Percentiles rank a stretch among this genome's conserved stretches.
Evolutionary conservation across 2,329 filamentous ascomycete species (phyloP).

Genomic region (Botryotinia narcissicola): DNA sequence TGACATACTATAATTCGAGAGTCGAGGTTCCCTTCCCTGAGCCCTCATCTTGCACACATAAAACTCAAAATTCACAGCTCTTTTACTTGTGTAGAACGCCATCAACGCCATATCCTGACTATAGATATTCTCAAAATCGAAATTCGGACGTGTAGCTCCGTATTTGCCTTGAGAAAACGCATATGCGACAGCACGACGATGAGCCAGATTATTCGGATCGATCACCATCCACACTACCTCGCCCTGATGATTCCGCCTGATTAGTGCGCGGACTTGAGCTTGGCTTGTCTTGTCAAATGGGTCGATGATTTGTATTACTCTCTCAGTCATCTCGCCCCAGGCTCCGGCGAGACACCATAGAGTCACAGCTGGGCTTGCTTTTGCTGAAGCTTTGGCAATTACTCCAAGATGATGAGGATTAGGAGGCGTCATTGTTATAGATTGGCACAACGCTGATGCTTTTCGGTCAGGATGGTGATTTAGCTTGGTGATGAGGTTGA

Average conservation of each 20-base stretch:
- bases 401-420: background rate
- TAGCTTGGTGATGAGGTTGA: too few species aligned
- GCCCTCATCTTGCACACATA: background rate
- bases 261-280: background rate
- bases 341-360: background rate
- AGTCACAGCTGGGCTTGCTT: background rate
- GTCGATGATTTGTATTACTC: background rate
- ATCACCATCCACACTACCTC: background rate
- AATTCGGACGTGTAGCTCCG: background rate
- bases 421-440: too few species aligned
- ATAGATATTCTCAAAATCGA: background rate
- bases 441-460: too few species aligned
- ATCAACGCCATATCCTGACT: background rate
- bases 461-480: too few species aligned
- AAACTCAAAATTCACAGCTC: background rate
- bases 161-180: background rate
- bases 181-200: background rate
- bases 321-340: background rate
- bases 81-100: background rate
- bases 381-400: background rate
- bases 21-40: background rate
- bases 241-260: background rate
- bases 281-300: background rate
- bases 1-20: background rate
- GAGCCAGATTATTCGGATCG: background rate